Percentiles rank a stretch among this genome's conserved stretches.
Evolutionary conservation across 2,329 filamentous ascomycete species (phyloP).

Genomic region (Plenodomus biglobosus): DNA sequence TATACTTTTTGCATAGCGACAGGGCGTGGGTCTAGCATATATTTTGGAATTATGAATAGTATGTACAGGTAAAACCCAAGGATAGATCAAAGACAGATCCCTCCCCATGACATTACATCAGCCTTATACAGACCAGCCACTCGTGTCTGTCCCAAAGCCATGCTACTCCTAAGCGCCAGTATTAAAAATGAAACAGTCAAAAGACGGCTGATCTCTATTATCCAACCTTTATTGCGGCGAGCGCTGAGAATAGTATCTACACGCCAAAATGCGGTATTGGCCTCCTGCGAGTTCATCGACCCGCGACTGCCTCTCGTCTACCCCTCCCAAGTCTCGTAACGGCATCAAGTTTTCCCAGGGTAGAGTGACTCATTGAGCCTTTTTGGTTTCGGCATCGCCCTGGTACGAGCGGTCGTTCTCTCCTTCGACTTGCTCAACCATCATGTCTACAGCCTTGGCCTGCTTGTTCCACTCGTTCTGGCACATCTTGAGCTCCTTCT

Average conservation of each 20-base stretch:
- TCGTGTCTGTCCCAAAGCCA: background rate
- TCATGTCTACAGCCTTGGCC: conserved; percentile 71
- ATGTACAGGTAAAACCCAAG: background rate
- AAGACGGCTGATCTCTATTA: background rate
- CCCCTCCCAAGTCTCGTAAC: conserved; percentile 2
- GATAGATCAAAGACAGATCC: background rate
- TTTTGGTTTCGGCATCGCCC: conserved; percentile 42
- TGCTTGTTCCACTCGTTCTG: conserved; percentile 78
- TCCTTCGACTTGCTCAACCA: conserved; percentile 73
- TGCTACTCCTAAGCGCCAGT: background rate
- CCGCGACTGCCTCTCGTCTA: conserved; percentile 6
- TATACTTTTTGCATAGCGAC: background rate
- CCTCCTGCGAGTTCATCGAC: conserved; percentile 2
- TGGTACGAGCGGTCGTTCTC: conserved; percentile 51
- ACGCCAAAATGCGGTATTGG: conserved; percentile 1
- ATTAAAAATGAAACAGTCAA: background rate
- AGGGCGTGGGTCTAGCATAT: background rate
- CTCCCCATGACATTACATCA: background rate
- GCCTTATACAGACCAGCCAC: background rate
- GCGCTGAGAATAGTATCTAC: conserved; percentile 10
- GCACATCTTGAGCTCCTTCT: conserved; percentile 82
- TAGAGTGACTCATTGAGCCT: conserved; percentile 32
- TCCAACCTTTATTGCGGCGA: conserved; percentile 9
- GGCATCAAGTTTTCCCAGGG: background rate
- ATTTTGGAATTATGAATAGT: background rate